Conservation (phyloP, 495 filamentous ascomycete species). For the Podospora appendiculata region DNA sequence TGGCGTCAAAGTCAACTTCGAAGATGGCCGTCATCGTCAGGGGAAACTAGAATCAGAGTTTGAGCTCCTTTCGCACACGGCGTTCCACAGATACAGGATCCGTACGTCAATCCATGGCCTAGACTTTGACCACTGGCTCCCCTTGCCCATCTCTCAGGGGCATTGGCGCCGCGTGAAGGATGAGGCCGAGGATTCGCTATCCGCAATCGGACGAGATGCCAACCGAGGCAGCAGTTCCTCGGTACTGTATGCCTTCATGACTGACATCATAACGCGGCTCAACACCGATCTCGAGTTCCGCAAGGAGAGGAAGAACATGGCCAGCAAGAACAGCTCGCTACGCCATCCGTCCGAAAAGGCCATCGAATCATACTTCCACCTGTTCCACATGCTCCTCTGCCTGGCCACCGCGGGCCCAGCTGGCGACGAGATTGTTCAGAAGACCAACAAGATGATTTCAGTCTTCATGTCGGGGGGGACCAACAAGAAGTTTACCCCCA, state of each 20-base stretch:
- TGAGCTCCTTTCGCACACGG: slow-evolving; percentile 37
- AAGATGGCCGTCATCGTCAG: no score
- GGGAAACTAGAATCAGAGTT: slow-evolving; percentile 38
- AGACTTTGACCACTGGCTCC: slow-evolving; percentile 37
- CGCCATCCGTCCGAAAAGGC: slow-evolving; percentile 44
- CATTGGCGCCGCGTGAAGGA: slow-evolving; percentile 34
- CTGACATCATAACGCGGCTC: slow-evolving; percentile 42
- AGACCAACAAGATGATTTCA: slow-evolving; percentile 24
- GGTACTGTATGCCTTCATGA: slow-evolving; percentile 46
- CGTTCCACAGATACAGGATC: slow-evolving; percentile 22
- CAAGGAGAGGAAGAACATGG: background rate
- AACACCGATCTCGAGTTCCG: slow-evolving; percentile 19
- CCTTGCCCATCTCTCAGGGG: slow-evolving; percentile 36
- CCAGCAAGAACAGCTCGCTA: slow-evolving; percentile 30
- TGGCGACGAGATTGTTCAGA: slow-evolving; percentile 11
- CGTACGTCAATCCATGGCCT: slow-evolving; percentile 32
- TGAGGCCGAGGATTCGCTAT: slow-evolving; percentile 14
- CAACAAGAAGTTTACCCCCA: slow-evolving; percentile 36
- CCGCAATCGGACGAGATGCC: slow-evolving; percentile 6
- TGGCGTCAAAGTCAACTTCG: slow-evolving; percentile 21
- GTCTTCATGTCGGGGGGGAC: slow-evolving; percentile 29
- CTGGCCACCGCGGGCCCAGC: slow-evolving; percentile 15
- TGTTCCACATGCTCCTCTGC: slow-evolving; percentile 45
- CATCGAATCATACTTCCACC: slow-evolving; percentile 45
- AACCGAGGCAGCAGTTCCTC: slow-evolving; percentile 8